phyloP scores from a whole-genome alignment of 331 rosid species.

The Acacia concinna region DNA sequence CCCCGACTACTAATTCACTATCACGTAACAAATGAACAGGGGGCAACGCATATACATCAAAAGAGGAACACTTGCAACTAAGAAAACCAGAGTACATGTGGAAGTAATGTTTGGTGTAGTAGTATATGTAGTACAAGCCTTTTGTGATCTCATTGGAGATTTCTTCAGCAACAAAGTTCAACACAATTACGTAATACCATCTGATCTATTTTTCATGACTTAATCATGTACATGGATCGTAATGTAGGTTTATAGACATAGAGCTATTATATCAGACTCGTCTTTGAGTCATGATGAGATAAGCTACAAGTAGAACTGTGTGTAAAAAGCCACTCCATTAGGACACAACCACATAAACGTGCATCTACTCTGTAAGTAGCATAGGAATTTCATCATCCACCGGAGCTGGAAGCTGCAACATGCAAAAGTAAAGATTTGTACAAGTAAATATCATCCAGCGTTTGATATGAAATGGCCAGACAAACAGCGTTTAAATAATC shows the following conservation, averaged over 20 bases:
- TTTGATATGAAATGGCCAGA: not conserved
- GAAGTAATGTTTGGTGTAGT: not conserved
- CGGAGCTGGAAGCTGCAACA: slow-evolving; percentile 70
- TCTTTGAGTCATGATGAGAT: slow-evolving; percentile 13
- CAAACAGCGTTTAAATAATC: not conserved
- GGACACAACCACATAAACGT: slow-evolving; percentile 2
- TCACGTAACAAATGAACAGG: not conserved
- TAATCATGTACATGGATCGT: slow-evolving; percentile 27
- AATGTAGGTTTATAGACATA: slow-evolving; percentile 14
- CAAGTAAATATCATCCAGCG: slow-evolving; percentile 2
- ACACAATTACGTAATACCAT: not conserved
- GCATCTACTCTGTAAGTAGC: slow-evolving; percentile 72
- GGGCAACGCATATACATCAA: not conserved
- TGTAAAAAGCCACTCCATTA: slow-evolving; percentile 32
- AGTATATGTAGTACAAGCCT: not conserved
- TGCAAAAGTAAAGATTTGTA: slow-evolving; percentile 24
- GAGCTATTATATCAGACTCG: slow-evolving; percentile 31
- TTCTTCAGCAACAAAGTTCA: slow-evolving; percentile 16
- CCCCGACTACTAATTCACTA: too few species aligned
- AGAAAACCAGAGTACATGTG: not conserved
- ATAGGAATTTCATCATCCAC: slow-evolving; percentile 63
- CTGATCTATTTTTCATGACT: slow-evolving; percentile 18
- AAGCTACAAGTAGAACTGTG: slow-evolving; percentile 24
- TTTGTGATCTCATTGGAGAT: not conserved
- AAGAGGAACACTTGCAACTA: not conserved